These are phyloP conservation scores for Taphrina wiesneri DNA, from an alignment of 1,139 yeast species.

Conservation along the genomic window DNA sequence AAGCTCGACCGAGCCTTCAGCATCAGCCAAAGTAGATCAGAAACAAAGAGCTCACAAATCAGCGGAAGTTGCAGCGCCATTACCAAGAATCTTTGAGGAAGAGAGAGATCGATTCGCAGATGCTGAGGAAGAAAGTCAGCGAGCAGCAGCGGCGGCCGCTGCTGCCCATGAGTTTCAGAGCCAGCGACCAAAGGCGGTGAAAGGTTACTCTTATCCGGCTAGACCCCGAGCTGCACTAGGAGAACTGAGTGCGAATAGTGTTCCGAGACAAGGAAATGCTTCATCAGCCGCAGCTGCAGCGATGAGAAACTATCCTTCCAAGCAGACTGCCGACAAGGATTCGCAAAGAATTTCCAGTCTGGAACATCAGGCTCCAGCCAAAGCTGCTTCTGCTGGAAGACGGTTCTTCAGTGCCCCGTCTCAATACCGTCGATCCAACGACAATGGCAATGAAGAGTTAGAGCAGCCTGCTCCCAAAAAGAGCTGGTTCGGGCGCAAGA, in stretches of 20 bases:
- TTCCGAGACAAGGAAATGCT: not conserved
- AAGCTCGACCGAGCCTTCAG: constrained; percentile 8
- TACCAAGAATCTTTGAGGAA: constrained; percentile 29
- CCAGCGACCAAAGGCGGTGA: constrained; percentile 25
- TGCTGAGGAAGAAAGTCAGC: constrained; percentile 23
- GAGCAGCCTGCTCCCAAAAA: not conserved
- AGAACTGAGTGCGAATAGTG: constrained; percentile 16
- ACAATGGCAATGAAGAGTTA: not conserved
- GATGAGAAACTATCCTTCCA: constrained; percentile 14
- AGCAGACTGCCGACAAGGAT: not conserved
- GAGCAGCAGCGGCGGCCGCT: constrained; percentile 9
- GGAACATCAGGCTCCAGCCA: not conserved
- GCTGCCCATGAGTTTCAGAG: not conserved
- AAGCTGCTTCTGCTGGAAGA: constrained; percentile 2
- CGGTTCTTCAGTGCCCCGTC: constrained; percentile 32
- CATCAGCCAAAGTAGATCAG: constrained; percentile 12
- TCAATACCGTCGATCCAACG: constrained; percentile 3
- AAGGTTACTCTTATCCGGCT: constrained; percentile 27
- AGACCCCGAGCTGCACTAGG: constrained; percentile 29
- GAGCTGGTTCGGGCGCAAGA: constrained; percentile 21
- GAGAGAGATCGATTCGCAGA: constrained; percentile 32
- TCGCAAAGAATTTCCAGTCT: constrained; percentile 17
- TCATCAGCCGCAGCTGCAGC: constrained; percentile 16
- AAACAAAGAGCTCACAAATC: constrained; percentile 30
- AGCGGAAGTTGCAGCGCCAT: constrained; percentile 10